Conservation (phyloP, 805 yeast species). For the Starmerella stigmatis region DNA sequence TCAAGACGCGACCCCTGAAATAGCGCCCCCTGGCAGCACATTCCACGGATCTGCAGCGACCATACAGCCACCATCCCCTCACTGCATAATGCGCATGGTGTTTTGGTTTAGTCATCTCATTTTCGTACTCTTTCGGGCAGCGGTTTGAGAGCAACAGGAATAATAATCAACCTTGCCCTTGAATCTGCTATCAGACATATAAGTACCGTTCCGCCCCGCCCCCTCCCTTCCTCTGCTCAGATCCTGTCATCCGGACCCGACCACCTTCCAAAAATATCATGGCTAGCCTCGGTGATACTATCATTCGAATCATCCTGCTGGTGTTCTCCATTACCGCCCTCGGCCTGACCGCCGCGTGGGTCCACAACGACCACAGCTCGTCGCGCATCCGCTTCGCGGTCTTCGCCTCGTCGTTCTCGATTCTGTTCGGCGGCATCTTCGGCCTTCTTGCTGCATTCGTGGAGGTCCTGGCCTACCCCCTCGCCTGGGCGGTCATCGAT, state of each 20-base stretch:
- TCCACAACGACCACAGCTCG: constrained; percentile 42
- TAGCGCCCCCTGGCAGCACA: too few species aligned
- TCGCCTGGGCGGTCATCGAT: constrained; percentile 63
- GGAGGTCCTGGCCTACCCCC: constrained; percentile 78
- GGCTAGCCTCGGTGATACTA: constrained; percentile 65
- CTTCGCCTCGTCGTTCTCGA: constrained; percentile 78
- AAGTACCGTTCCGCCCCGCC: constrained; percentile 17
- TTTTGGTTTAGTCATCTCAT: constrained; percentile 15
- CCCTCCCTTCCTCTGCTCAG: constrained; percentile 1
- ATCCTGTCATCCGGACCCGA: neutral
- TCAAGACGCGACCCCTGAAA: too few species aligned
- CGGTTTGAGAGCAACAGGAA: constrained; percentile 14
- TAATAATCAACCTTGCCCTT: constrained; percentile 17
- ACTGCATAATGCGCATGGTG: constrained; percentile 10
- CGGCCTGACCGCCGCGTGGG: constrained; percentile 81
- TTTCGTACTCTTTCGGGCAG: constrained; percentile 19
- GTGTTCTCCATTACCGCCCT: constrained; percentile 65
- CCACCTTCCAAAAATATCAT: constrained; percentile 22
- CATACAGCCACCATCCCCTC: neutral
- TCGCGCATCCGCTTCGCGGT: constrained; percentile 83
- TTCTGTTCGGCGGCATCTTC: constrained; percentile 40
- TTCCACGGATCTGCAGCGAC: neutral
- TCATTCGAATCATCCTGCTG: constrained; percentile 66
- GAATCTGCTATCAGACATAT: constrained; percentile 14
- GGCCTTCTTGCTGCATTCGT: constrained; percentile 69